These are phyloP conservation scores for Wallacemonas collosoma DNA, from an alignment of 208 protist species.

Conservation along the genomic window DNA sequence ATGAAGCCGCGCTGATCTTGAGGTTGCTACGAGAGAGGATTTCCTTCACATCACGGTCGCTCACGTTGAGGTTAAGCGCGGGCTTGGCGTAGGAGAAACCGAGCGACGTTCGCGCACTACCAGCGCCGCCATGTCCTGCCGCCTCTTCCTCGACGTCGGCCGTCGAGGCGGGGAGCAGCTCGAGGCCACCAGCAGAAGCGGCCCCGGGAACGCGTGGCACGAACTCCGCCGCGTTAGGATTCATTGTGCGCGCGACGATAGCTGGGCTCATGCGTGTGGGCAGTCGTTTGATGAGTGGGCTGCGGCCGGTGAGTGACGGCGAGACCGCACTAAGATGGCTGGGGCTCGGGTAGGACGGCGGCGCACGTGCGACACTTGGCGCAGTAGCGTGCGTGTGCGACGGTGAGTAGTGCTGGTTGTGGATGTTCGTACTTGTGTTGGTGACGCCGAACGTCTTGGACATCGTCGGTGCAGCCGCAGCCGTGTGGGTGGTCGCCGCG, in stretches of 20 bases:
- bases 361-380: not conserved
- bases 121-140: slow-evolving; percentile 15
- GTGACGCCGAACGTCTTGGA: slow-evolving; percentile 9
- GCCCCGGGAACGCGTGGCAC: slow-evolving; percentile 36
- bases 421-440: slow-evolving; percentile 20
- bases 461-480: not conserved
- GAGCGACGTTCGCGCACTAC: slow-evolving; percentile 13
- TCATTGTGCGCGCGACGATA: slow-evolving; percentile 59
- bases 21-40: slow-evolving; percentile 37
- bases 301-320: slow-evolving; percentile 24
- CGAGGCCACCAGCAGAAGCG: slow-evolving; percentile 30
- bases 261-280: slow-evolving; percentile 77
- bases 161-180: slow-evolving; percentile 68
- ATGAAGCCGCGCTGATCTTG: slow-evolving; percentile 52
- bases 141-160: slow-evolving; percentile 52
- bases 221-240: slow-evolving; percentile 75
- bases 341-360: slow-evolving; percentile 19
- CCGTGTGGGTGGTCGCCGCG: not conserved
- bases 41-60: slow-evolving; percentile 20
- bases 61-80: slow-evolving; percentile 22
- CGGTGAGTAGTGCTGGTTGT: slow-evolving; percentile 21
- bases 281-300: slow-evolving; percentile 41
- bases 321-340: slow-evolving; percentile 13
- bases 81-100: slow-evolving; percentile 24
- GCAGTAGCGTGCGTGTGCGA: slow-evolving; percentile 12